These are phyloP conservation scores for Musa itinerans DNA, from an alignment of 176 grass and related monocot species.

Conservation along the genomic window DNA sequence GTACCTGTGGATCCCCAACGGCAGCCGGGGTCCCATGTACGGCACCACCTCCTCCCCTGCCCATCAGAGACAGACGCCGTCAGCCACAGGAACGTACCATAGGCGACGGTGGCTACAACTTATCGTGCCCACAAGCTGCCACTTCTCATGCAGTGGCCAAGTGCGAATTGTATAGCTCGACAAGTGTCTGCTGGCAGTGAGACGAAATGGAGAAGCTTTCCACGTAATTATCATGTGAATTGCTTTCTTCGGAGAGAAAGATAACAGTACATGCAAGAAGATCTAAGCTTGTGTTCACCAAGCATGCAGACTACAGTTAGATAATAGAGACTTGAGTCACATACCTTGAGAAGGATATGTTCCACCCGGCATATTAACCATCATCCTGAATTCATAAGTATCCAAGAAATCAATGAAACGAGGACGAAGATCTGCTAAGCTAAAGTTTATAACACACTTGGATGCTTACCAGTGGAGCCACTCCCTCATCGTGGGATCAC, in stretches of 20 bases:
- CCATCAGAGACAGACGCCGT: background rate
- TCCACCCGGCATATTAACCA: constrained; percentile 79
- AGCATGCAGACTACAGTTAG: background rate
- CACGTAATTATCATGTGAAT: no score
- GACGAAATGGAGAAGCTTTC: background rate
- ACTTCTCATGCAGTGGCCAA: background rate
- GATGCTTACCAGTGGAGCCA: constrained; percentile 50
- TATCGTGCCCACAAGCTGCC: background rate
- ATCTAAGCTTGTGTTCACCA: no score
- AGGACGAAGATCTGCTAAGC: no score
- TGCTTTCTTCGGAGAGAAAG: no score
- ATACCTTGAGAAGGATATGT: constrained; percentile 71
- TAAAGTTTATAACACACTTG: no score
- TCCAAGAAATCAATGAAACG: no score
- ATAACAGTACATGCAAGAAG: no score
- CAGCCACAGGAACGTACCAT: background rate
- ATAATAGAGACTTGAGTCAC: no score
- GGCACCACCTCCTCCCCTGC: constrained; percentile 56
- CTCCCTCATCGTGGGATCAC: constrained; percentile 68
- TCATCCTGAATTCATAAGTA: constrained; percentile 33
- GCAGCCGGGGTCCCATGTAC: constrained; percentile 48
- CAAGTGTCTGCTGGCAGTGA: background rate
- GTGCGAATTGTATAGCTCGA: background rate
- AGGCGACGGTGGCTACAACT: no score
- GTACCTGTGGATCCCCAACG: constrained; percentile 77